Conservation (phyloP, 2,329 filamentous ascomycete genomes). For the Hypomyces rosellus region DNA sequence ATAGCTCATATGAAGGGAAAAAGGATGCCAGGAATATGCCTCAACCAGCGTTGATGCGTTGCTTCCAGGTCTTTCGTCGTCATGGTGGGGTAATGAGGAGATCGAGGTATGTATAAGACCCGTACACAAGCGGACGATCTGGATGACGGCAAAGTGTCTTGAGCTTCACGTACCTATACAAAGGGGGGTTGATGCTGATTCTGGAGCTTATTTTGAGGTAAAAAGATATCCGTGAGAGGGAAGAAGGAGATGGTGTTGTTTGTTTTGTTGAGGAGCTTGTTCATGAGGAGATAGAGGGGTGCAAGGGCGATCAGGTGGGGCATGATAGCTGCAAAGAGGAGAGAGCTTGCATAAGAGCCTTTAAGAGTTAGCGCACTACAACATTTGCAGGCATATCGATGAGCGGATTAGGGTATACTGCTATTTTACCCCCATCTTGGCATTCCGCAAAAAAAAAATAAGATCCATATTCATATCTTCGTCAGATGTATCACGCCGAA, state of each 20-base stretch:
- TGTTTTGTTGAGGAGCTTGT: background rate
- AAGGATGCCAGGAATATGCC: constrained; percentile 16
- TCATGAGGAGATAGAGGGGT: background rate
- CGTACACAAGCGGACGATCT: too few relatives aligned
- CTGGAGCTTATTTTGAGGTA: constrained; percentile 1
- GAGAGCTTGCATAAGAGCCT: background rate
- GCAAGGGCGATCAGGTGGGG: background rate
- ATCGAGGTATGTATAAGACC: background rate
- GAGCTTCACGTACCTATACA: constrained; percentile 4
- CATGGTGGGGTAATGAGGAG: constrained; percentile 14
- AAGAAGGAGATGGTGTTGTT: background rate
- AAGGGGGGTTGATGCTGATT: constrained; percentile 6
- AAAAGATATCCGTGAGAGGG: background rate
- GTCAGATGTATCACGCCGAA: too few relatives aligned
- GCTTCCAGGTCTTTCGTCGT: constrained; percentile 4
- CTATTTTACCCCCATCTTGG: background rate
- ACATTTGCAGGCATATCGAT: background rate
- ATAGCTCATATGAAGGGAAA: background rate
- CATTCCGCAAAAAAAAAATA: too few relatives aligned
- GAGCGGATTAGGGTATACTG: background rate
- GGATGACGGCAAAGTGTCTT: constrained; percentile 11
- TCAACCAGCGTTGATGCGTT: constrained; percentile 12
- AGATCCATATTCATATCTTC: too few relatives aligned
- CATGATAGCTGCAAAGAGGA: background rate
- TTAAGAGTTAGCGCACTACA: too few relatives aligned